Evolutionary conservation across 495 filamentous ascomycete genomes (phyloP).

Genomic region (Talaromyces nanjingensis): DNA sequence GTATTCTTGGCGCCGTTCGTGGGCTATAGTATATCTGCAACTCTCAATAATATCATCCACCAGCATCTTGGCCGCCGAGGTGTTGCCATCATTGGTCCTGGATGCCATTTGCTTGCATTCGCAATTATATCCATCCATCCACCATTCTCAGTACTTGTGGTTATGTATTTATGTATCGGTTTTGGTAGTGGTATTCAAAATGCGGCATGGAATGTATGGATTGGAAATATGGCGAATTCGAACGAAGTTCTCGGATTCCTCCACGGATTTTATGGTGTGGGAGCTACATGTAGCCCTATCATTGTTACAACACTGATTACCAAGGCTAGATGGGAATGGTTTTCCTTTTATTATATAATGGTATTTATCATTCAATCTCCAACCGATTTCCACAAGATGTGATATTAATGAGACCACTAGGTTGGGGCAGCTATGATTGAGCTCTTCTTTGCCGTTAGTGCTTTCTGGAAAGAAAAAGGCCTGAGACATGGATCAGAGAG

Average conservation of each 20-base stretch:
- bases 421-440: slow-evolving; percentile 57
- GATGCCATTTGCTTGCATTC: slow-evolving; percentile 53
- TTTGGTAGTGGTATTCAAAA: slow-evolving; percentile 51
- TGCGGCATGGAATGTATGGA: slow-evolving; percentile 55
- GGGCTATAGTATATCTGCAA: slow-evolving; percentile 45
- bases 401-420: slow-evolving; percentile 19
- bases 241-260: slow-evolving; percentile 50
- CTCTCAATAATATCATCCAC: slow-evolving; percentile 47
- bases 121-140: slow-evolving; percentile 48
- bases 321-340: slow-evolving; percentile 41
- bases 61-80: slow-evolving; percentile 60
- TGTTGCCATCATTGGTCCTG: slow-evolving; percentile 59
- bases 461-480: slow-evolving; percentile 56
- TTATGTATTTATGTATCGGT: slow-evolving; percentile 47
- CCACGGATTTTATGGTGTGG: slow-evolving; percentile 50
- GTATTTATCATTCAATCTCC: slow-evolving; percentile 14
- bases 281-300: slow-evolving; percentile 45
- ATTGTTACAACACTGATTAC: slow-evolving; percentile 50
- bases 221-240: slow-evolving; percentile 49
- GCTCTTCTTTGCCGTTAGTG: slow-evolving; percentile 37
- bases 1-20: slow-evolving; percentile 52
- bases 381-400: not conserved
- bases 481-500: slow-evolving; percentile 23
- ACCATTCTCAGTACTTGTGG: slow-evolving; percentile 47
- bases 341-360: slow-evolving; percentile 53